A percentile compares a stretch with the other conserved stretches of the same genome.
These are phyloP conservation scores for Fusarium buharicum DNA, from an alignment of 2,329 filamentous ascomycete species.

Conservation along the genomic window DNA sequence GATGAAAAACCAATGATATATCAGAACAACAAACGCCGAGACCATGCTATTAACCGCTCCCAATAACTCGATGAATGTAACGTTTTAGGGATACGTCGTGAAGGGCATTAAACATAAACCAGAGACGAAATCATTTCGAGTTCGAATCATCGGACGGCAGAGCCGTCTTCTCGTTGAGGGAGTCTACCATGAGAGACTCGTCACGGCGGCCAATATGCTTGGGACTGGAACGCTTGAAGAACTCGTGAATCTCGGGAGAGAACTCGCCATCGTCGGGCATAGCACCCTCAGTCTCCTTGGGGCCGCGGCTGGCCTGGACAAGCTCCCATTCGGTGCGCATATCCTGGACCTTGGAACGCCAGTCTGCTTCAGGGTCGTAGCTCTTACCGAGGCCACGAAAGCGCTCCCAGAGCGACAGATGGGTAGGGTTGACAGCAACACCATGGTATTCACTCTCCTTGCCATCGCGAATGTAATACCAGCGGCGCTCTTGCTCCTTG, in stretches of 20 bases:
- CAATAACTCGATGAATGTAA: conserved; percentile 4
- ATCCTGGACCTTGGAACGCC: conserved; percentile 84
- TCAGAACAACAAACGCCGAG: conserved; percentile 37
- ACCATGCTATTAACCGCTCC: conserved; percentile 36
- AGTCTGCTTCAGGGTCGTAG: conserved; percentile 86
- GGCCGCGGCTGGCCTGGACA: conserved; percentile 58
- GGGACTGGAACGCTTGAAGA: conserved; percentile 60
- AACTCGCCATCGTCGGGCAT: conserved; percentile 61
- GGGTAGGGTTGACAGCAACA: conserved; percentile 88
- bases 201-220: conserved; percentile 38
- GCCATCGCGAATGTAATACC: conserved; percentile 84
- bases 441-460: conserved; percentile 88
- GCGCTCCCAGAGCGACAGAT: conserved; percentile 90
- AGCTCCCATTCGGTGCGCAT: conserved; percentile 74
- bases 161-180: conserved; percentile 47
- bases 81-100: neutral
- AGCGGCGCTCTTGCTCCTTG: conserved; percentile 96
- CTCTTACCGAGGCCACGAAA: conserved; percentile 79
- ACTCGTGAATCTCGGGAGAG: conserved; percentile 64
- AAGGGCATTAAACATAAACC: neutral
- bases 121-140: conserved; percentile 22
- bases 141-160: conserved; percentile 31
- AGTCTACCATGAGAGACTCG: conserved; percentile 39
- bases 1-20: conserved; percentile 7
- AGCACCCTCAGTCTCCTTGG: conserved; percentile 59